phyloP scores from a whole-genome alignment of 1,284 basidiomycete genomes.

The Cryptococcus depauperatus region DNA sequence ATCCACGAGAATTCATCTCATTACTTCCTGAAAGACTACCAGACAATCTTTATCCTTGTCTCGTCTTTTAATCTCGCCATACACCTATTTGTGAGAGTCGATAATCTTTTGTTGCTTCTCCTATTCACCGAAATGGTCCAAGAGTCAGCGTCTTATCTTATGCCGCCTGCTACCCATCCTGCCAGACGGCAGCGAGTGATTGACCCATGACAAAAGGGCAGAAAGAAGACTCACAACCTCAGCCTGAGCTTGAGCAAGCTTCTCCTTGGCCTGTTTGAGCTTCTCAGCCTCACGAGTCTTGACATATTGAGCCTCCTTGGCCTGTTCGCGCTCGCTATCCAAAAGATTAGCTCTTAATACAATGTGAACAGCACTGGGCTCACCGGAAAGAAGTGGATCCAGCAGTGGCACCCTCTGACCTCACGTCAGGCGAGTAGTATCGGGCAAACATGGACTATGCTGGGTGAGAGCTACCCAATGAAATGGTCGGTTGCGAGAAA shows the following conservation, averaged over 20 bases:
- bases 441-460: conserved; percentile 26
- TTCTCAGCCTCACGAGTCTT: conserved; percentile 17
- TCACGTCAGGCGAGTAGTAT: conserved; percentile 32
- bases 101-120: conserved; percentile 18
- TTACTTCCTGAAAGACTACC: background rate
- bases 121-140: too few relatives aligned
- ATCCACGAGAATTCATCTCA: background rate
- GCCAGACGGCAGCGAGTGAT: too few relatives aligned
- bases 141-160: too few relatives aligned
- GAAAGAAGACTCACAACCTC: conserved; percentile 26
- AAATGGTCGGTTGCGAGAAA: background rate
- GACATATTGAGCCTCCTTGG: conserved; percentile 43
- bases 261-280: conserved; percentile 16
- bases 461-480: background rate
- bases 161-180: too few relatives aligned
- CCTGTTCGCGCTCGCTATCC: conserved; percentile 37
- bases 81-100: conserved; percentile 5
- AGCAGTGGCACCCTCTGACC: conserved; percentile 37
- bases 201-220: background rate
- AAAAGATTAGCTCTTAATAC: background rate
- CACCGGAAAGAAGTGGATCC: conserved; percentile 37
- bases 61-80: too few relatives aligned
- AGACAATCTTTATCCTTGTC: too few relatives aligned
- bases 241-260: conserved; percentile 30
- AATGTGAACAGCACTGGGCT: conserved; percentile 16